Conservation (phyloP, 2,329 filamentous ascomycete species). For the Epichloe baconii region DNA sequence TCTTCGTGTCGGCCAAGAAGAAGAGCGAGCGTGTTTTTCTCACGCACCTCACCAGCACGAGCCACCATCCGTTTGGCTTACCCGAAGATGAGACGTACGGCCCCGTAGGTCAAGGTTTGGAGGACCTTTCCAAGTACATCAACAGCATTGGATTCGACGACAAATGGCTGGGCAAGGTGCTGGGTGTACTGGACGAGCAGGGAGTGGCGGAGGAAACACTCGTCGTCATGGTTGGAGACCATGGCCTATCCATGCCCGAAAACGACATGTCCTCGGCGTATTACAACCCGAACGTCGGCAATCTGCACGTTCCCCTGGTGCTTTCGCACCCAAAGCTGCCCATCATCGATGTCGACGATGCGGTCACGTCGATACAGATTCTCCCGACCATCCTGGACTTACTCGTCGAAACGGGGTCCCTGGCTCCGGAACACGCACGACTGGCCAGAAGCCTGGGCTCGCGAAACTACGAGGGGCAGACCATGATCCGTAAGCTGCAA, state of each 20-base stretch:
- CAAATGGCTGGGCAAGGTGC: conserved; percentile 18
- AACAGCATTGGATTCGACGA: conserved; percentile 21
- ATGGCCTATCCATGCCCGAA: conserved; percentile 20
- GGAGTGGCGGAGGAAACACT: conserved; percentile 21
- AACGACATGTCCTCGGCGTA: conserved; percentile 18
- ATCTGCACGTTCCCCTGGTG: conserved; percentile 19
- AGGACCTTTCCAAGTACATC: conserved; percentile 21
- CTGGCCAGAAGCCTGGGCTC: conserved; percentile 16
- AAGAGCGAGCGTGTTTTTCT: conserved; percentile 20
- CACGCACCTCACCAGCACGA: conserved; percentile 23
- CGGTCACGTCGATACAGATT: conserved; percentile 20
- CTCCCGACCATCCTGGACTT: conserved; percentile 23
- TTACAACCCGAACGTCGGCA: conserved; percentile 21
- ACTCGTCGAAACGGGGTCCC: conserved; percentile 20
- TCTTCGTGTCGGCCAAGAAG: conserved; percentile 17
- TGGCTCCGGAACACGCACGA: conserved; percentile 13
- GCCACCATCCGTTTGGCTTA: conserved; percentile 20
- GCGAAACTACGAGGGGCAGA: conserved; percentile 22
- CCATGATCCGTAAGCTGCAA: conserved; percentile 18
- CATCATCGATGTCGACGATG: conserved; percentile 17
- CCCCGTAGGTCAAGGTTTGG: conserved; percentile 13
- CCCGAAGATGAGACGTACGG: conserved; percentile 16
- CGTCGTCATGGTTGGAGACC: conserved; percentile 20
- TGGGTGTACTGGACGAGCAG: conserved; percentile 18
- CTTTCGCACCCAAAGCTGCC: conserved; percentile 21